These are phyloP conservation scores for Nicotiana undulata DNA, from an alignment of 257 asterid species.

Conservation along the genomic window DNA sequence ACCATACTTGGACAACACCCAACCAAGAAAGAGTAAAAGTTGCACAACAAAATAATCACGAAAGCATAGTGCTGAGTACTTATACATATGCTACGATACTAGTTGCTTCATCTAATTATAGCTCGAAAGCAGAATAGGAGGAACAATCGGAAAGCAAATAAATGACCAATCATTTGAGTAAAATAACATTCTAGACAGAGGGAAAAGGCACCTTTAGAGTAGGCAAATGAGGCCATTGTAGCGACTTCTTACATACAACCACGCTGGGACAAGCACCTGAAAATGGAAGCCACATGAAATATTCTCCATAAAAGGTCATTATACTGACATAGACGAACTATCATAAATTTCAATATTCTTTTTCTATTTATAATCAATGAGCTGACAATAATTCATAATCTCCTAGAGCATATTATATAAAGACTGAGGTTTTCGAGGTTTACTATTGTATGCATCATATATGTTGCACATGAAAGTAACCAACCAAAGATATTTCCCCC, in stretches of 20 bases:
- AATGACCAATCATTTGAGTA: neutral
- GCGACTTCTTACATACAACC: conserved; percentile 1
- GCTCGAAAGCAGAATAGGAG: neutral
- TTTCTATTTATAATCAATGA: neutral
- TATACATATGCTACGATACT: neutral
- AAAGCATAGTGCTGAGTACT: neutral
- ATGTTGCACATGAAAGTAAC: neutral
- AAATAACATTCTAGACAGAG: neutral
- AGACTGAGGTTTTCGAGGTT: neutral
- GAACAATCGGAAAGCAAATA: neutral
- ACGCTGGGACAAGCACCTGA: neutral
- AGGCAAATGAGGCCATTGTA: neutral
- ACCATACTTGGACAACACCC: neutral
- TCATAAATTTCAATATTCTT: neutral
- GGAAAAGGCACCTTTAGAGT: neutral
- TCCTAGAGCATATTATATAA: neutral
- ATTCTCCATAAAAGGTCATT: neutral
- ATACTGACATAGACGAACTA: neutral
- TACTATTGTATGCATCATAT: no score
- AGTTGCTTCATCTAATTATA: neutral
- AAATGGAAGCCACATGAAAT: neutral
- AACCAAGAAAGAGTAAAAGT: neutral
- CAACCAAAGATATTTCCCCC: neutral
- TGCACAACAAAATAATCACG: neutral
- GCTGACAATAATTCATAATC: neutral